phyloP scores from a whole-genome alignment of 1,284 basidiomycete species.

The Hymenochaete sp. region DNA sequence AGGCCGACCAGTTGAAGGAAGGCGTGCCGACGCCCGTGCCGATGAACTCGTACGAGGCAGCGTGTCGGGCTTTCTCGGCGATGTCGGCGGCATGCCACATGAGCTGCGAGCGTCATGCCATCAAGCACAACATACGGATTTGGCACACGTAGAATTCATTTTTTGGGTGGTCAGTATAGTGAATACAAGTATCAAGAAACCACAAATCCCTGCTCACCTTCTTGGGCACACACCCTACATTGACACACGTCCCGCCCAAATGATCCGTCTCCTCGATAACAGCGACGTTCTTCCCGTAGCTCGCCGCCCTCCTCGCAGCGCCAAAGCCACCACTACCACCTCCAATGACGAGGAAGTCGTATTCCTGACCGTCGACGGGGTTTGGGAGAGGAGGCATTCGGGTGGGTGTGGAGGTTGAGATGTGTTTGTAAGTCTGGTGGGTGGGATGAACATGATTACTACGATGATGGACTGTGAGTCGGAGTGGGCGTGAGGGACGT shows the following conservation, averaged over 20 bases:
- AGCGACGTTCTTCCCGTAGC: constrained; percentile 90
- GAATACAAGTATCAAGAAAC: not conserved
- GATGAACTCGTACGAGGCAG: constrained; percentile 72
- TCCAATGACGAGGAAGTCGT: constrained; percentile 77
- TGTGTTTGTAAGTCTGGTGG: constrained; percentile 7
- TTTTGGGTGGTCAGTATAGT: not conserved
- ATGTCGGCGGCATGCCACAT: constrained; percentile 99
- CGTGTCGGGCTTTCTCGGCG: constrained; percentile 73
- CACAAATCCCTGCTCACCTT: constrained; percentile 40
- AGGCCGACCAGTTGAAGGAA: constrained; percentile 82
- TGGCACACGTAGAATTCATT: not conserved
- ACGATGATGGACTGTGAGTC: constrained; percentile 10
- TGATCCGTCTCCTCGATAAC: constrained; percentile 73
- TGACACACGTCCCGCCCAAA: constrained; percentile 96
- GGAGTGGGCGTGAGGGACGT: not conserved
- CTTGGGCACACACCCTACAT: constrained; percentile 87
- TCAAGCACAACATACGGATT: constrained; percentile 2
- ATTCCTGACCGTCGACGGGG: constrained; percentile 49
- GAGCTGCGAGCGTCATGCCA: constrained; percentile 45
- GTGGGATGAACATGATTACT: constrained; percentile 1
- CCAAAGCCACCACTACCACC: constrained; percentile 81
- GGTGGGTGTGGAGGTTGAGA: constrained; percentile 20
- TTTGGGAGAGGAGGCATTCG: constrained; percentile 65
- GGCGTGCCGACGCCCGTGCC: constrained; percentile 37
- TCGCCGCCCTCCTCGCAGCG: constrained; percentile 79